Conservation (phyloP, 805 yeast genomes). For the Cyberlindnera nakhonratchasimensis region DNA sequence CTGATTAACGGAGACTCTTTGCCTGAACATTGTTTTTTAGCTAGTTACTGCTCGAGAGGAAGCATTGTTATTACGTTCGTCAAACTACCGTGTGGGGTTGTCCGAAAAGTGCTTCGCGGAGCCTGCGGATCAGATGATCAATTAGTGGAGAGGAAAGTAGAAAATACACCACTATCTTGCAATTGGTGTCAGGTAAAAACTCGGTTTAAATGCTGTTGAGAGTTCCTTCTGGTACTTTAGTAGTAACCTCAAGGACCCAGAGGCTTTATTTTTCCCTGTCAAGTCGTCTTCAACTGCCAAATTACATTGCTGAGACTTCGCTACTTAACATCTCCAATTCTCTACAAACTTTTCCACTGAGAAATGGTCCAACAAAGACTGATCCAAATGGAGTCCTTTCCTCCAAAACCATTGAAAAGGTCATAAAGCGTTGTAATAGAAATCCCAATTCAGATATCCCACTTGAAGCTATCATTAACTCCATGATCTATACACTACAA, state of each 20-base stretch:
- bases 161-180: too few species aligned
- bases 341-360: neutral
- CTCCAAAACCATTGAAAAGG: neutral
- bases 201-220: neutral
- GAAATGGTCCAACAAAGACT: neutral
- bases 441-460: neutral
- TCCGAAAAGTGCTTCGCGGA: neutral
- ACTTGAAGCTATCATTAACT: neutral
- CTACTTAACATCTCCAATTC: neutral
- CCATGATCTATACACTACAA: neutral
- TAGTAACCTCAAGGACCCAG: neutral
- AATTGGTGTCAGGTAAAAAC: too few species aligned
- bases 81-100: neutral
- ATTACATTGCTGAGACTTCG: neutral
- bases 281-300: neutral
- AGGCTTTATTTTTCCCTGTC: neutral
- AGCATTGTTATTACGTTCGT: neutral
- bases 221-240: neutral
- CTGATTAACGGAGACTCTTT: neutral
- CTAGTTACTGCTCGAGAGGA: neutral
- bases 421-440: neutral
- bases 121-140: neutral
- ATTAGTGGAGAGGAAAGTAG: too few species aligned
- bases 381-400: neutral
- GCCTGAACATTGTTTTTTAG: neutral